Evolutionary conservation across 805 yeast genomes (phyloP).

Genomic region (Candida corydali): DNA sequence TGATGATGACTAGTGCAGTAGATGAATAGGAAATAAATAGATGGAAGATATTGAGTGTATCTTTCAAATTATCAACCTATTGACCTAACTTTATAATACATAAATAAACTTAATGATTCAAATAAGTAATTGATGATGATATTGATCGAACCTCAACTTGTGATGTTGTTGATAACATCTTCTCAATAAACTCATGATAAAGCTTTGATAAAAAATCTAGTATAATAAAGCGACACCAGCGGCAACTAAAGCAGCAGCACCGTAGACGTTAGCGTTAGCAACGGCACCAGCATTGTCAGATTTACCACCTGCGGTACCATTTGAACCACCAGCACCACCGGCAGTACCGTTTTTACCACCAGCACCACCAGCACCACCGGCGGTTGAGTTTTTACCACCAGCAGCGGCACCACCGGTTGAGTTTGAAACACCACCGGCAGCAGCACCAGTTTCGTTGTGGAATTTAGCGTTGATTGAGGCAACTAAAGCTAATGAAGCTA

Average conservation of each 20-base stretch:
- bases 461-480: conserved; percentile 8
- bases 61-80: no score
- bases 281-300: conserved; percentile 10
- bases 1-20: no score
- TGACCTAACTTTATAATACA: no score
- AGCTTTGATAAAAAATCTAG: neutral
- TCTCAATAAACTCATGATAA: no score
- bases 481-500: conserved; percentile 9
- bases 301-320: conserved; percentile 4
- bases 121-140: no score
- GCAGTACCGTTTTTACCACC: conserved; percentile 11
- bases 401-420: no score
- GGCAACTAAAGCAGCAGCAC: conserved; percentile 16
- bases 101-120: conserved; percentile 7
- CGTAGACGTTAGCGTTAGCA: conserved; percentile 10
- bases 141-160: no score
- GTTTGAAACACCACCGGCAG: conserved; percentile 6
- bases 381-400: conserved; percentile 3
- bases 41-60: no score
- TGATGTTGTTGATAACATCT: no score
- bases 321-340: conserved; percentile 12
- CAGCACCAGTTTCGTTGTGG: conserved; percentile 6
- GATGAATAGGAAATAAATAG: no score
- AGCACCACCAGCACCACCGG: conserved; percentile 11
- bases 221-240: conserved; percentile 14